These are phyloP conservation scores for Fusarium ramigenum DNA, from an alignment of 2,329 filamentous ascomycete genomes.

Conservation along the genomic window DNA sequence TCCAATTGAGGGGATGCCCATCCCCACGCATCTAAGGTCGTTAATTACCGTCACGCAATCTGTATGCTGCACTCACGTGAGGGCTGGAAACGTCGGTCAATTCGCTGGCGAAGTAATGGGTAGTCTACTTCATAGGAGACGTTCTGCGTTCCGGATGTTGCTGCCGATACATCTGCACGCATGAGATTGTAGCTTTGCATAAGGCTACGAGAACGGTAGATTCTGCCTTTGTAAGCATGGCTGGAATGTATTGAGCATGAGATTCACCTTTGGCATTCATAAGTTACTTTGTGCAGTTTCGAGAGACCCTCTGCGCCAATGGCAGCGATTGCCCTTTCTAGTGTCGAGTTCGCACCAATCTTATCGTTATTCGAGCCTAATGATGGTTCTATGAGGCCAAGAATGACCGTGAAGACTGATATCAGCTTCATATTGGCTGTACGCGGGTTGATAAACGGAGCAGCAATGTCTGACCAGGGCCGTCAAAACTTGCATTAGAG, in stretches of 20 bases:
- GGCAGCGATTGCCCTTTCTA: background rate
- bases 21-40: background rate
- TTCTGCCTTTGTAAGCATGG: background rate
- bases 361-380: accelerated
- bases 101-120: background rate
- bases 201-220: slow-evolving; percentile 17
- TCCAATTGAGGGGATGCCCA: slow-evolving; percentile 17
- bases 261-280: background rate
- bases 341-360: accelerated
- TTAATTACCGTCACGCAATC: too few species aligned
- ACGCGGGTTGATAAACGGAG: background rate
- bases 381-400: accelerated
- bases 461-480: background rate
- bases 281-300: background rate
- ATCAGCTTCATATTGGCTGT: accelerated
- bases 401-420: accelerated
- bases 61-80: background rate
- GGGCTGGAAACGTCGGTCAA: background rate
- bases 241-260: accelerated
- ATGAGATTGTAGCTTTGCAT: slow-evolving; percentile 29
- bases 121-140: slow-evolving; percentile 6
- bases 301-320: background rate
- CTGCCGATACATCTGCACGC: slow-evolving; percentile 1
- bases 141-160: slow-evolving; percentile 19
- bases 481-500: background rate